These are phyloP conservation scores for Lycium ferocissimum DNA, from an alignment of 257 asterid genomes.

Conservation along the genomic window DNA sequence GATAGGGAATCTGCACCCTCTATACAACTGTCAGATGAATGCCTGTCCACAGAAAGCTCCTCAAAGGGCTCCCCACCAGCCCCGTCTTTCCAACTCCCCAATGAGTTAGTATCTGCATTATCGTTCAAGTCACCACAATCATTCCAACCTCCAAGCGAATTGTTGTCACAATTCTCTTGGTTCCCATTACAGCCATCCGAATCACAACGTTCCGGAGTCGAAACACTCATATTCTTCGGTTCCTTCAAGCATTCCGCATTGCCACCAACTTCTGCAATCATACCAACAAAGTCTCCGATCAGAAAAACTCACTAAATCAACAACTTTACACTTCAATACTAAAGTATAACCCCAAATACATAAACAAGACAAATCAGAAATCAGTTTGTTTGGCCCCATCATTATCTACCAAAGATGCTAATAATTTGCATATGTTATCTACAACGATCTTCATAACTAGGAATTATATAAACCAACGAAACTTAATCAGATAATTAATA, in stretches of 20 bases:
- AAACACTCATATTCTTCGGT: constrained; percentile 41
- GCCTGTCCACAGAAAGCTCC: constrained; percentile 35
- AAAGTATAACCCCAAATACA: not conserved
- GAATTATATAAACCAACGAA: not conserved
- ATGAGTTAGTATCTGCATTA: constrained; percentile 61
- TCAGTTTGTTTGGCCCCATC: not conserved
- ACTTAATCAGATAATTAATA: not conserved
- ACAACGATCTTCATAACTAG: not conserved
- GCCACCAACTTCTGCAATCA: constrained; percentile 36
- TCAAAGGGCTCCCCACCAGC: constrained; percentile 47
- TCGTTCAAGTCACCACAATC: constrained; percentile 52
- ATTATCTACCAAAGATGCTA: not conserved
- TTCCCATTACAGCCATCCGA: constrained; percentile 44
- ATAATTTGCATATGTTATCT: not conserved
- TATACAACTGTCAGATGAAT: constrained; percentile 6
- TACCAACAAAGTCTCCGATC: constrained; percentile 13
- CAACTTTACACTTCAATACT: constrained; percentile 16
- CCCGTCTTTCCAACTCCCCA: constrained; percentile 81
- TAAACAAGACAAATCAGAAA: not conserved
- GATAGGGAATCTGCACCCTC: constrained; percentile 11
- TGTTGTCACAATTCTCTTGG: constrained; percentile 49
- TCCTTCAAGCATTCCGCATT: constrained; percentile 38
- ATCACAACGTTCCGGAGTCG: constrained; percentile 39
- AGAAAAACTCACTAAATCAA: constrained; percentile 11
- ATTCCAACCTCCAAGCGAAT: constrained; percentile 57